Percentiles rank a stretch among this genome's conserved stretches.
These are phyloP conservation scores for Fomitopsis palustris DNA, from an alignment of 1,284 basidiomycete species.

Conservation along the genomic window DNA sequence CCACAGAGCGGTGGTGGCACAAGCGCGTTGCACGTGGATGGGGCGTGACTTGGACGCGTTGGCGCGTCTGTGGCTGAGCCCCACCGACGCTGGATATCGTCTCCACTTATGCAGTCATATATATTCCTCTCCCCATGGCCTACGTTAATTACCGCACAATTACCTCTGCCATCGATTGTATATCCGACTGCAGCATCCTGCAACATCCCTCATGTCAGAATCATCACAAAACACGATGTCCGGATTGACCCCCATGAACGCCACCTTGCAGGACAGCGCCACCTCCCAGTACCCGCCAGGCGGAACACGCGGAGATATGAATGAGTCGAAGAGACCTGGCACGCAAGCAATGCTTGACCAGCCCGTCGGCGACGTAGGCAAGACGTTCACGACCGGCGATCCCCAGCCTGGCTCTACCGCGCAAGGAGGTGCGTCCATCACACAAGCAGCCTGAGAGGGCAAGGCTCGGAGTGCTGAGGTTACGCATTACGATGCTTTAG, in stretches of 20 bases:
- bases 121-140: not conserved
- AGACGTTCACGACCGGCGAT: not conserved
- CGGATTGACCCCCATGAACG: slow-evolving; percentile 2
- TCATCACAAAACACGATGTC: not conserved
- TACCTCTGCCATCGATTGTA: not conserved
- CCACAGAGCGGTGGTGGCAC: not conserved
- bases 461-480: not conserved
- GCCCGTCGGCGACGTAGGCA: slow-evolving; percentile 6
- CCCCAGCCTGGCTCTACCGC: not conserved
- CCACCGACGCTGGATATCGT: not conserved
- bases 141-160: not conserved
- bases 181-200: too few species aligned
- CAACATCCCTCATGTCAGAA: slow-evolving; percentile 2
- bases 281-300: not conserved
- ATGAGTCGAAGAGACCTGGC: not conserved
- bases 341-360: not conserved
- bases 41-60: slow-evolving; percentile 1
- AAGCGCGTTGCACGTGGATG: not conserved
- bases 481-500: not conserved
- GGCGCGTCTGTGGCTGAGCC: not conserved
- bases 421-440: slow-evolving; percentile 1
- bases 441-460: not conserved
- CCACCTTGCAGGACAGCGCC: slow-evolving; percentile 2
- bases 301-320: slow-evolving; percentile 3
- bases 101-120: not conserved